A percentile compares a stretch with the other conserved stretches of the same genome.
Conservation (phyloP, 345 rosid genomes). For the Psidium friedrichsthalianum region DNA sequence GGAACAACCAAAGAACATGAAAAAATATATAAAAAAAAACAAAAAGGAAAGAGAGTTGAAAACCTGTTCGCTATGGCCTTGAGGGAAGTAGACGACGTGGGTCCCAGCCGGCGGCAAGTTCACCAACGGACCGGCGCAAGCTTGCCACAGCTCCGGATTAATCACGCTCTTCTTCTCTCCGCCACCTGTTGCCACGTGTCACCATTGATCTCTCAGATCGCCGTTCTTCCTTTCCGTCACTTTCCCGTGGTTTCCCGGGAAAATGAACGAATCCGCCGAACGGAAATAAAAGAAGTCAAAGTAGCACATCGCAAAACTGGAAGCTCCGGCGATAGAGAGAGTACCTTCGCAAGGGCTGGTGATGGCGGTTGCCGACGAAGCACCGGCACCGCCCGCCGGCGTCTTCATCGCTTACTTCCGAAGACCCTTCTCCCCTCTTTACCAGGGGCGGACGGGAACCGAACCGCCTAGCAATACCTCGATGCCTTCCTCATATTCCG, state of each 20-base stretch:
- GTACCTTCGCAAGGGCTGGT: constrained; percentile 31
- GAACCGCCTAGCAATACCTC: not conserved
- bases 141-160: constrained; percentile 66
- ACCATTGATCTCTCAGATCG: not conserved
- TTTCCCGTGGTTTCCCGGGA: not conserved
- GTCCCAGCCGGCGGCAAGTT: constrained; percentile 54
- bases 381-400: constrained; percentile 27
- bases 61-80: constrained; percentile 83
- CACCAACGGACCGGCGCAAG: constrained; percentile 67
- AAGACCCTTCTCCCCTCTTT: not conserved
- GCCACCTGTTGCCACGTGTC: constrained; percentile 11
- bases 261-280: not conserved
- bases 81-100: constrained; percentile 67
- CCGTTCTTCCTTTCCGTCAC: not conserved
- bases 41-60: not conserved
- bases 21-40: not conserved
- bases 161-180: constrained; percentile 41
- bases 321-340: not conserved
- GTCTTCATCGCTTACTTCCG: constrained; percentile 22
- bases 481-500: not conserved
- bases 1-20: not conserved
- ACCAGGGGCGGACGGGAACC: not conserved
- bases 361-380: constrained; percentile 1
- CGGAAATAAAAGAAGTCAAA: not conserved
- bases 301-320: not conserved